Base-by-base conservation (phyloP, 805 yeast genomes). In the Candida maesae region DNA sequence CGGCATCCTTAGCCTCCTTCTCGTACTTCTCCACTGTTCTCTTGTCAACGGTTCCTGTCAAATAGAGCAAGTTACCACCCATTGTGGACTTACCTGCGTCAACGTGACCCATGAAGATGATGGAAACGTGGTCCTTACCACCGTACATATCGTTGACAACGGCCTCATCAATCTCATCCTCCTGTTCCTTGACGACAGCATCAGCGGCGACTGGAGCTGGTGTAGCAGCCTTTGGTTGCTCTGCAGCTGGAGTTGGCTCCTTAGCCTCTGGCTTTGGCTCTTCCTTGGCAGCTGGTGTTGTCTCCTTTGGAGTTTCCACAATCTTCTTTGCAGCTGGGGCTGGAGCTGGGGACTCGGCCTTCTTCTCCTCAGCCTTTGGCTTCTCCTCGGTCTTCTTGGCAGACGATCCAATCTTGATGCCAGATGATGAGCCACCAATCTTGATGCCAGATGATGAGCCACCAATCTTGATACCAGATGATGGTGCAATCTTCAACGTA, bases 31-130 rank as follows among this genome's bases (percentile, higher is more conserved):
- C 99, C 52, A 93, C 93, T 16, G 97, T 91, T 72, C 99, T 86
- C 75, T 93, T 93, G 67, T 93, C 99, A 46, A 93, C 99, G 35
- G 97, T 87, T 47, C 98, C 98, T 17, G 98, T 91, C 59, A 93
- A 72, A 61, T 74, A 91, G 50, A 93, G 76, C 54, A 93, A 72
- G 68, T 93, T 93, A 70, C 99, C 99, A 64, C 99, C 99, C 96
- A 93, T 91, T 46, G 99, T 93, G 38, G 96, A 88, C 68, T 93
- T 93, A 64, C 99, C 99, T 26, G 99, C 99, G 75, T 93, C 99
- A 53, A 93, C 99, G 63, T 93, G 99, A 56, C 99, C 99, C 98
- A 93, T 93, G 69, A 93, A 93, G 54, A 93, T 88, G 55, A 93
- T 84, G 15, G 97, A 90, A 63, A 93, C 78, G 69, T 93, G 99